Percentiles rank a stretch among this genome's conserved stretches.
These are phyloP conservation scores for Backusella luteola DNA, from an alignment of 192 early-diverging fungal genomes.

Conservation along the genomic window DNA sequence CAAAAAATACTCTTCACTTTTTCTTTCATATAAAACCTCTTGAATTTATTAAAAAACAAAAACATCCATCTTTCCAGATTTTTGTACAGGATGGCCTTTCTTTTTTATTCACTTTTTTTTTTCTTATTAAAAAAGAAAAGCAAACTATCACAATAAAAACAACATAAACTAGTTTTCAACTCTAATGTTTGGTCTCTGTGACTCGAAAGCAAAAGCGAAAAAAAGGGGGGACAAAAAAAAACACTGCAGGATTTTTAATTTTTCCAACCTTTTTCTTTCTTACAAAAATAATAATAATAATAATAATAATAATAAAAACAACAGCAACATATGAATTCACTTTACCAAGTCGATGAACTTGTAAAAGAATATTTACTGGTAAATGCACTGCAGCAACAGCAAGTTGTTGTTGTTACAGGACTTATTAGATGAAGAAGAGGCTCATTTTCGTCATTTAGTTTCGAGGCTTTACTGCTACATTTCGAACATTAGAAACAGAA, in stretches of 20 bases:
- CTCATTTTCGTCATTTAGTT: constrained; percentile 39
- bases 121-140: background rate
- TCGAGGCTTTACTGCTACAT: constrained; percentile 58
- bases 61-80: background rate
- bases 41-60: background rate
- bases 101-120: too few species aligned
- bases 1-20: background rate
- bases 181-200: background rate
- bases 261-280: background rate
- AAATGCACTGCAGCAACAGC: constrained; percentile 1
- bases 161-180: background rate
- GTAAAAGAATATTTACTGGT: constrained; percentile 67
- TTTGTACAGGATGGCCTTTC: too few species aligned
- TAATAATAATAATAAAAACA: background rate
- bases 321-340: constrained; percentile 53
- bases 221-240: too few species aligned
- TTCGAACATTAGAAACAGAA: constrained; percentile 57
- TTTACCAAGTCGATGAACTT: constrained; percentile 61
- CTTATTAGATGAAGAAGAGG: background rate
- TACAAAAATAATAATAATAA: background rate
- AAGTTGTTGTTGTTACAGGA: too few species aligned
- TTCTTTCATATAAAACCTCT: background rate
- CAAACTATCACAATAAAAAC: background rate
- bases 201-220: background rate
- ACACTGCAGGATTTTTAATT: background rate